Evolutionary conservation across 441 rosid species (phyloP), one percentile per base, ranked within the genome.

Genomic region (Corymbia citriodora): DNA sequence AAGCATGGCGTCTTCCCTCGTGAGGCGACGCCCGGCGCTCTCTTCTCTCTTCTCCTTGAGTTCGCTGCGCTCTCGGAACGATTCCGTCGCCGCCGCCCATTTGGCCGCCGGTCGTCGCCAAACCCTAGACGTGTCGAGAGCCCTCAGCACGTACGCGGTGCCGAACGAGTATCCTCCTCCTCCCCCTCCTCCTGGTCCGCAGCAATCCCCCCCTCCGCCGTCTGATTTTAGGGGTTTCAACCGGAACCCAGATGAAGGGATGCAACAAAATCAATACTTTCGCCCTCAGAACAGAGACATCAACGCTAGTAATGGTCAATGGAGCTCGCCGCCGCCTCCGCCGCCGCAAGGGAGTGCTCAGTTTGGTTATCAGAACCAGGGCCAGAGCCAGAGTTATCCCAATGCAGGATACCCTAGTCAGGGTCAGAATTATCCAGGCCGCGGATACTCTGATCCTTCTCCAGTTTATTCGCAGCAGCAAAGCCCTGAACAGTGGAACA

Each of bases 121-220:
- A 57, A 45, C 83, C 50, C 10, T 74, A 23, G 52, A 25, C 83
- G 16, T 91, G 54, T 59, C 91, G 49, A 94, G 90, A 93, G 57
- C 93, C 92, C 93, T 95, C 8, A 95, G 93, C 94, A 93, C 97
- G 40, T 94, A 93, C 88, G 93, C 98, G 55, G 89, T 90, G 57
- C 92, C 94, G 9, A 88, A 93, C 88, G 92, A 92, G 65, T 91
- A 91, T 92, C 96, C 88, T 63, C 33, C 25, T 3, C 23, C 18
- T 92, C 14, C 89, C 88, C 7, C 85, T 90, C 23, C 91, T 90
- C 29, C 91, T 88, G 31, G 63, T 87, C 9, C 89, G 36, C 92
- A 81, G 21, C 92, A 91, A 21, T 1, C 55, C 1, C 48, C 61
- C 3, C 55, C 91, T 40, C 90, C 94, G 19, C 83, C 92, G n/a